A percentile compares a stretch with the other conserved stretches of the same genome.
Conservation (phyloP, 2,329 filamentous ascomycete species). For the Xylariaceae sp. region DNA sequence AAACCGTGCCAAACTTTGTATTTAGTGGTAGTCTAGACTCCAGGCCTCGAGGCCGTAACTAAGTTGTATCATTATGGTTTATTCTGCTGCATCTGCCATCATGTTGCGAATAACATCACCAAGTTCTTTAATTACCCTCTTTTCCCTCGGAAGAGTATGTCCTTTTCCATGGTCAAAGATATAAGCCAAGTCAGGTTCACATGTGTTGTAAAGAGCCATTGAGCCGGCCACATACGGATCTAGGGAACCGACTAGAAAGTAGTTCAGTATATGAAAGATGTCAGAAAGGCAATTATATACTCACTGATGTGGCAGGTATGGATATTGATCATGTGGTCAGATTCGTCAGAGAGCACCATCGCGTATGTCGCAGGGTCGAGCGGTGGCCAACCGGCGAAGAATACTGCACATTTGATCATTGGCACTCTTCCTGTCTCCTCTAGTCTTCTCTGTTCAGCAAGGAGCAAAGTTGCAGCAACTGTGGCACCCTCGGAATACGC, state of each 20-base stretch:
- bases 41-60: constrained; percentile 1
- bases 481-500: constrained; percentile 39
- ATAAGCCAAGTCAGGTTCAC: constrained; percentile 59
- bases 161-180: constrained; percentile 70
- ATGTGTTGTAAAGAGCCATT: constrained; percentile 64
- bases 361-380: constrained; percentile 46
- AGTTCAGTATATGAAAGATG: constrained; percentile 22
- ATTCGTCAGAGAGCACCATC: constrained; percentile 53
- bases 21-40: neutral
- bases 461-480: constrained; percentile 35
- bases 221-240: constrained; percentile 65
- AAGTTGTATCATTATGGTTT: constrained; percentile 29
- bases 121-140: constrained; percentile 50
- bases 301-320: constrained; percentile 55
- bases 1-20: neutral
- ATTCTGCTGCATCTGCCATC: constrained; percentile 30
- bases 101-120: constrained; percentile 46
- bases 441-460: constrained; percentile 34
- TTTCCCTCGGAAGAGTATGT: constrained; percentile 62
- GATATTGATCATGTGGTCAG: constrained; percentile 52
- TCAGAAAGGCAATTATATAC: constrained; percentile 21
- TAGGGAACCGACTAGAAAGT: constrained; percentile 48
- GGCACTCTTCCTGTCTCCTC: constrained; percentile 34
- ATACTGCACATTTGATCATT: constrained; percentile 51
- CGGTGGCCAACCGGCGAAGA: constrained; percentile 59